A percentile compares a stretch with the other conserved stretches of the same genome.
Evolutionary conservation across 495 filamentous ascomycete genomes (phyloP).

Genomic region (Trypethelium eluteriae): DNA sequence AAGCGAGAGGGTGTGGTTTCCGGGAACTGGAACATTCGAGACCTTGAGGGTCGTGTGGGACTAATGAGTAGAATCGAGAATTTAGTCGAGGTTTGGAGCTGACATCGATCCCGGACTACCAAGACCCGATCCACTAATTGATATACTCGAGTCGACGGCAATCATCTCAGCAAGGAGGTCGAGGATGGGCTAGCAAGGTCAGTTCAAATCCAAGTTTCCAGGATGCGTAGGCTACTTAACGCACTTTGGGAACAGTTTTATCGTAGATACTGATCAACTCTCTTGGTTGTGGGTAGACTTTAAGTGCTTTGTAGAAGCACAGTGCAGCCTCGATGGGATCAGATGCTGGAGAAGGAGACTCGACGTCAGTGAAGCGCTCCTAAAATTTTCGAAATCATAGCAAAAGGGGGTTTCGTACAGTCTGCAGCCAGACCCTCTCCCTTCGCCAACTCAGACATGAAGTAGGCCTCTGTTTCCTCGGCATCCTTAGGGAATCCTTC

Average conservation of each 20-base stretch:
- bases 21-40: neutral
- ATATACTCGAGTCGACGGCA: constrained; percentile 69
- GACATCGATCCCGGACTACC: constrained; percentile 8
- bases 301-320: constrained; percentile 94
- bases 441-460: constrained; percentile 85
- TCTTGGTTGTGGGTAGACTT: constrained; percentile 89
- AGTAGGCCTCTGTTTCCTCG: constrained; percentile 87
- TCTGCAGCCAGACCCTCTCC: constrained; percentile 59
- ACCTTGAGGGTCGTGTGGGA: neutral
- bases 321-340: constrained; percentile 77
- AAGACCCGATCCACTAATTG: constrained; percentile 42
- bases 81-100: constrained; percentile 10
- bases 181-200: constrained; percentile 60
- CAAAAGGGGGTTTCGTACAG: constrained; percentile 24
- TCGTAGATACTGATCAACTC: constrained; percentile 96
- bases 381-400: neutral
- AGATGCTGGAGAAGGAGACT: constrained; percentile 44
- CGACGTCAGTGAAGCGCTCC: neutral
- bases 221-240: constrained; percentile 2
- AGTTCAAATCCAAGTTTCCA: constrained; percentile 16
- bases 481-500: constrained; percentile 85
- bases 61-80: neutral
- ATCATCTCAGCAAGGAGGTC: constrained; percentile 98
- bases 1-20: neutral
- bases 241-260: constrained; percentile 87